phyloP scores from a whole-genome alignment of 1,284 basidiomycete genomes.

The Wallemia ichthyophaga region DNA sequence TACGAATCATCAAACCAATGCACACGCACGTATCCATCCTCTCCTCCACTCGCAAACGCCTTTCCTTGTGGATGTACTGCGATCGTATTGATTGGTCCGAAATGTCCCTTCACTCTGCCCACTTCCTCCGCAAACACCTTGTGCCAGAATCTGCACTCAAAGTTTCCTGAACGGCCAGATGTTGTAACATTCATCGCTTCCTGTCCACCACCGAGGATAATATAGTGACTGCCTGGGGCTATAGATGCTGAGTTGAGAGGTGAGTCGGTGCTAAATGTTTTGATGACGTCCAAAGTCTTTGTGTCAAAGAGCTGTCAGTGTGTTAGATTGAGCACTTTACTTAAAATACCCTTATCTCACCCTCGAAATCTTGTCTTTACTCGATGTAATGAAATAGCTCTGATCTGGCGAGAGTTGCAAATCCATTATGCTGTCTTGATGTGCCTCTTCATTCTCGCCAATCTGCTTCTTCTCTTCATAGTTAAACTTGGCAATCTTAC shows the following conservation, averaged over 20 bases:
- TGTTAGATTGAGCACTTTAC: background rate
- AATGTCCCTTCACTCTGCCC: constrained; percentile 72
- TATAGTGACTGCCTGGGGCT: constrained; percentile 28
- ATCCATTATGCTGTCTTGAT: constrained; percentile 46
- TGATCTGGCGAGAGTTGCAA: constrained; percentile 68
- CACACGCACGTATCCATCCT: constrained; percentile 80
- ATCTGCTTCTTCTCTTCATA: constrained; percentile 64
- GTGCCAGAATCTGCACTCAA: constrained; percentile 97
- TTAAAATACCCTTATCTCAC: constrained; percentile 21
- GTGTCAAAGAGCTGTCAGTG: constrained; percentile 49
- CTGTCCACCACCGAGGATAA: constrained; percentile 81
- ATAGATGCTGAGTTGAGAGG: constrained; percentile 83
- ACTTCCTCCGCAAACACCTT: constrained; percentile 94
- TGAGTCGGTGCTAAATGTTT: constrained; percentile 76
- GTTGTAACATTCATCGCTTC: constrained; percentile 96
- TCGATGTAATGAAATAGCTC: constrained; percentile 82
- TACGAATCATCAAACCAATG: constrained; percentile 20
- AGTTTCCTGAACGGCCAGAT: constrained; percentile 72
- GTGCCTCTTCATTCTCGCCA: constrained; percentile 47
- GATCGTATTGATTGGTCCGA: constrained; percentile 95
- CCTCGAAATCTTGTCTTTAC: constrained; percentile 85
- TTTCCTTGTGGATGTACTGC: constrained; percentile 73
- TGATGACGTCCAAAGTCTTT: constrained; percentile 61
- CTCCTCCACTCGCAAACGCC: constrained; percentile 74
- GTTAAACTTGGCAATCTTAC: constrained; percentile 72